These are phyloP conservation scores for Rhinocladiella similis DNA, from an alignment of 2,329 filamentous ascomycete genomes.

Conservation along the genomic window DNA sequence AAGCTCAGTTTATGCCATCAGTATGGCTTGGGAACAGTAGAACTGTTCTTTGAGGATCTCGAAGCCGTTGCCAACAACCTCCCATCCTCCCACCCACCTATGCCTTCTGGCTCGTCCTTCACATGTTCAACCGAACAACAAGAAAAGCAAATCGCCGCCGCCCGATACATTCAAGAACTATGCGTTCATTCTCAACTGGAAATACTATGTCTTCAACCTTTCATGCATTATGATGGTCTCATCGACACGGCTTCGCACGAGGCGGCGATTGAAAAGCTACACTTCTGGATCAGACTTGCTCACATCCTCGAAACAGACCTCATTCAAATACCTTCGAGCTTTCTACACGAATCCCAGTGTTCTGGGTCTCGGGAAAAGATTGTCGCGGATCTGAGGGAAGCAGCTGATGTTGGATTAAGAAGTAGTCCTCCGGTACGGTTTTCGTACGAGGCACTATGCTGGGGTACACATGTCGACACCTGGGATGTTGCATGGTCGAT, in stretches of 20 bases:
- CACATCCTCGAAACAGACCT: constrained; percentile 66
- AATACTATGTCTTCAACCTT: constrained; percentile 51
- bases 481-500: constrained; percentile 75
- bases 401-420: constrained; percentile 62
- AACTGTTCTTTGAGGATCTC: constrained; percentile 78
- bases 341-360: constrained; percentile 53
- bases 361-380: constrained; percentile 52
- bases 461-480: constrained; percentile 67
- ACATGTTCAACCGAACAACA: constrained; percentile 13
- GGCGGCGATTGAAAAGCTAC: constrained; percentile 61
- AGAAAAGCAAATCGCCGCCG: constrained; percentile 22
- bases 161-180: constrained; percentile 22
- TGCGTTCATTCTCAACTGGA: constrained; percentile 16
- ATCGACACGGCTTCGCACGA: constrained; percentile 61
- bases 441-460: constrained; percentile 72
- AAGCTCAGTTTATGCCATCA: constrained; percentile 69
- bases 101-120: constrained; percentile 15
- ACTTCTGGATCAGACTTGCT: constrained; percentile 69
- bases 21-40: constrained; percentile 68
- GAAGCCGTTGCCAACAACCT: constrained; percentile 53
- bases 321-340: constrained; percentile 73
- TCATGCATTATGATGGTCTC: constrained; percentile 75
- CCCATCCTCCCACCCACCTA: constrained; percentile 6
- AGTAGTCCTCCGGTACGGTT: constrained; percentile 60
- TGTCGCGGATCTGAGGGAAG: constrained; percentile 24